These are phyloP conservation scores for Ophiosphaerella narmari DNA, from an alignment of 2,329 filamentous ascomycete genomes.

Conservation along the genomic window DNA sequence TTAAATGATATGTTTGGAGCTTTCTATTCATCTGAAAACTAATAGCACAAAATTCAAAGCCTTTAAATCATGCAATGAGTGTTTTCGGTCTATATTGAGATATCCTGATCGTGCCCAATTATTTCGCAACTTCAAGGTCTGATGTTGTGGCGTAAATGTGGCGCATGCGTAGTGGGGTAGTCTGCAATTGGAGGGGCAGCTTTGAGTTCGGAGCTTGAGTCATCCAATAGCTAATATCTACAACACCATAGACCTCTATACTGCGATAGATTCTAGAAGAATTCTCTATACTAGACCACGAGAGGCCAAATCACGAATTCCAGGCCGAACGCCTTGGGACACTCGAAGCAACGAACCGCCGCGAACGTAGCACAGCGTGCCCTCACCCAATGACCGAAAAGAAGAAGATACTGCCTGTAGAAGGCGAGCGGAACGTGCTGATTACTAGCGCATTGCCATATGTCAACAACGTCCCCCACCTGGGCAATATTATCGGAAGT, in stretches of 20 bases:
- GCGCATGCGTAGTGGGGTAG: constrained; percentile 16
- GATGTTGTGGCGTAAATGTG: constrained; percentile 21
- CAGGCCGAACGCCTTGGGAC: too few species aligned
- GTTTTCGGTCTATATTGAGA: too few species aligned
- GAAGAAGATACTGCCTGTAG: constrained; percentile 54
- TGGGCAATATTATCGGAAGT: constrained; percentile 57
- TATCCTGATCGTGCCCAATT: too few species aligned
- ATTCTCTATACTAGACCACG: too few species aligned
- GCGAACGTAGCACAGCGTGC: not conserved
- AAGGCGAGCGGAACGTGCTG: constrained; percentile 78
- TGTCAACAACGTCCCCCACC: constrained; percentile 74
- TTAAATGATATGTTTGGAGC: not conserved
- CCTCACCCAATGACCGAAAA: constrained; percentile 34
- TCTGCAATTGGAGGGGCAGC: constrained; percentile 28
- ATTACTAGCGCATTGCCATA: constrained; percentile 93
- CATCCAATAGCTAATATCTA: constrained; percentile 12
- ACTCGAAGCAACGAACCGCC: too few species aligned
- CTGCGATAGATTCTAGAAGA: not conserved
- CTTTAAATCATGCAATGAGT: too few species aligned
- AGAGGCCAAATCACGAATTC: too few species aligned
- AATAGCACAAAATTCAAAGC: too few species aligned
- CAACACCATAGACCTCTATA: constrained; percentile 8
- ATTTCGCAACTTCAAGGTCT: not conserved
- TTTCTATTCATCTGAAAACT: too few species aligned
- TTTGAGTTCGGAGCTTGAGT: constrained; percentile 26